Evolutionary conservation across 306 rosid species (phyloP).

Genomic region (Fagus crenata): DNA sequence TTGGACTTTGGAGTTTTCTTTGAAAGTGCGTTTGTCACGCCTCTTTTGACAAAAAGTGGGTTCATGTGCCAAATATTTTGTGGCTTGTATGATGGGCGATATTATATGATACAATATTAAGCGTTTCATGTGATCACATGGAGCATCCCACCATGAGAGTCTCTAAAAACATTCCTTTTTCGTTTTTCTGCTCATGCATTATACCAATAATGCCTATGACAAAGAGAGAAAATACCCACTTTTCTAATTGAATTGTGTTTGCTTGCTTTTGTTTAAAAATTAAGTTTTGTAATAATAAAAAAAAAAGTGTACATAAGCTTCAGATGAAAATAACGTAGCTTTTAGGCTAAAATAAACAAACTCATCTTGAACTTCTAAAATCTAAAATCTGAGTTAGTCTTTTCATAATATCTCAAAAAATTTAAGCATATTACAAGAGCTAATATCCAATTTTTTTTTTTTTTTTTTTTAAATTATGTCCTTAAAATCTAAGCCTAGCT

Average conservation of each 20-base stretch:
- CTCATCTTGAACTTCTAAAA: no score
- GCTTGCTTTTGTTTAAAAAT: no score
- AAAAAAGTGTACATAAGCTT: no score
- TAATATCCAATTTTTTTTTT: no score
- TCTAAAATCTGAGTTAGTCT: no score
- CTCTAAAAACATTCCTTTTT: background rate
- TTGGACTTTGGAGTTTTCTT: constrained; percentile 12
- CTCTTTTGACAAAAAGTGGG: constrained; percentile 31
- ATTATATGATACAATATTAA: background rate
- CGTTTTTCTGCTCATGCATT: background rate
- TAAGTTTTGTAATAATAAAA: no score
- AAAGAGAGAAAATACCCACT: background rate
- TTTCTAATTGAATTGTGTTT: background rate
- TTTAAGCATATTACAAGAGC: no score
- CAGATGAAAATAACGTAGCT: no score
- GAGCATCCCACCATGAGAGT: background rate
- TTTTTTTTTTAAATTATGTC: no score
- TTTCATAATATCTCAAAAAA: no score
- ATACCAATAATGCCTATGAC: background rate
- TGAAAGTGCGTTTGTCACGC: constrained; percentile 63
- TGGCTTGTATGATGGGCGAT: background rate
- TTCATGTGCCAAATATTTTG: constrained; percentile 40
- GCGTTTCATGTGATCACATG: background rate
- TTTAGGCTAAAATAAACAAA: no score
- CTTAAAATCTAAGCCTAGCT: no score